Base-by-base conservation (phyloP, 106 monocot genomes). In the Dioscorea dumetorum region DNA sequence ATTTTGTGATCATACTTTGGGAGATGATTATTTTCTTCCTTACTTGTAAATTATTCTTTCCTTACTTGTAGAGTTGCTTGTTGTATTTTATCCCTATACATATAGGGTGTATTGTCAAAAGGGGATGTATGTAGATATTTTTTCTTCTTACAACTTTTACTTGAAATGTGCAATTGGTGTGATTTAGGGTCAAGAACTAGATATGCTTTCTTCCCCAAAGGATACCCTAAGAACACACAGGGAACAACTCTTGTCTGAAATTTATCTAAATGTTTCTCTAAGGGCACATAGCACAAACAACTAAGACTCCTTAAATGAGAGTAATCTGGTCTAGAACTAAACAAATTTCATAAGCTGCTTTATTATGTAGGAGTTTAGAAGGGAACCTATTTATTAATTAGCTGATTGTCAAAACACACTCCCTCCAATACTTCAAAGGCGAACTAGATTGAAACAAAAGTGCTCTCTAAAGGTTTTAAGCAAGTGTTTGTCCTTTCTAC, bases 271-370 rank as follows among this genome's bases (percentile, higher is more conserved):
- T 11, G 20, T 23, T 57, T 16, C 8, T 2, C 2, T 33, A 28
- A 28, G n/a, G n/a, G n/a, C n/a, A 60, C 65, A 66, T 41, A 72
- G 20, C 58, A 70, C n/a, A 71, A 15, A 28, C 71, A 71, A 6
- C 77, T 63, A 65, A 77, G 71, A 15, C 64, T 24, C 4, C 22
- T 32, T 20, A 61, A 19, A 11, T 72, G 49, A 31, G 28, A 5
- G 22, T 33, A 58, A 24, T 12, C 2, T 14, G 64, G 64, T 18
- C 41, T 2, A 28, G 1, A 12, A 12, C 17, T 13, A 58, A 33
- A 9, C 67, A 5, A 4, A 66, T 5, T 19, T 78, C 58, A 33
- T 62, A 33, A 9, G 66, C 59, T 9, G 66, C 19, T 49, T 71
- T 67, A 22, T 48, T 20, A 5, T 28, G 1, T 28, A 28, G 3